Evolutionary conservation across 2,329 filamentous ascomycete species (phyloP).

Genomic region (Aspergillus luchuensis): DNA sequence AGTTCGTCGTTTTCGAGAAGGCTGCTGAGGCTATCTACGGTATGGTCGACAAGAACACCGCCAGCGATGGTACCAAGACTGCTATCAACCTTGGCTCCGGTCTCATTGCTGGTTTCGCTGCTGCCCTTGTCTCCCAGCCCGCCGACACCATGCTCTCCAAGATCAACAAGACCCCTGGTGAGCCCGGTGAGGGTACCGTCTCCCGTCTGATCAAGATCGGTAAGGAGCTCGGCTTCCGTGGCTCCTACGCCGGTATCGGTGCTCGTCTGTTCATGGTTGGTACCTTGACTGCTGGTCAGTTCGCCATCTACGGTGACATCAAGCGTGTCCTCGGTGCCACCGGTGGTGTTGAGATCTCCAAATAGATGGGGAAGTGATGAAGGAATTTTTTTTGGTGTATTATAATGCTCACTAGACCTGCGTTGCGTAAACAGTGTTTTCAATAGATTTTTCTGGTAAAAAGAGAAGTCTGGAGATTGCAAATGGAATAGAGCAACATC

Average conservation of each 20-base stretch:
- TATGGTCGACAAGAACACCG: slow-evolving; percentile 68
- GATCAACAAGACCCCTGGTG: slow-evolving; percentile 94
- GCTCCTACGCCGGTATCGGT: slow-evolving; percentile 78
- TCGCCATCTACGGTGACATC: slow-evolving; percentile 81
- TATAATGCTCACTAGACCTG: slow-evolving; percentile 24
- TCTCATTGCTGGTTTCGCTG: slow-evolving; percentile 83
- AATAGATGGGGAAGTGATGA: slow-evolving; percentile 35
- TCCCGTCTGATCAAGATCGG: slow-evolving; percentile 83
- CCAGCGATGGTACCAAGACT: slow-evolving; percentile 72
- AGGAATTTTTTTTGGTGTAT: slow-evolving; percentile 26
- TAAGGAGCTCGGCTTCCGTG: slow-evolving; percentile 78
- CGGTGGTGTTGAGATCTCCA: slow-evolving; percentile 72
- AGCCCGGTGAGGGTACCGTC: slow-evolving; percentile 80
- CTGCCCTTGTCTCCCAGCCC: slow-evolving; percentile 83
- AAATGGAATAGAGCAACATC: no score
- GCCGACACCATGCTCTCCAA: slow-evolving; percentile 93
- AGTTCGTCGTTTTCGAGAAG: slow-evolving; percentile 94
- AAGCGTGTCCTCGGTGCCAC: slow-evolving; percentile 71
- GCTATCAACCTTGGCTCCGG: slow-evolving; percentile 82
- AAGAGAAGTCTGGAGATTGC: slow-evolving; percentile 14
- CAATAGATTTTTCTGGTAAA: slow-evolving; percentile 20
- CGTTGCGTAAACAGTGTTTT: slow-evolving; percentile 20
- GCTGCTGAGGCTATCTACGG: slow-evolving; percentile 73
- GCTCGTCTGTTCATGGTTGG: slow-evolving; percentile 76
- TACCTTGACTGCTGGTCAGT: slow-evolving; percentile 76